Percentiles rank a stretch among this genome's conserved stretches.
These are phyloP conservation scores for Flaveria sonorensis DNA, from an alignment of 129 eudicot genomes.

Conservation along the genomic window DNA sequence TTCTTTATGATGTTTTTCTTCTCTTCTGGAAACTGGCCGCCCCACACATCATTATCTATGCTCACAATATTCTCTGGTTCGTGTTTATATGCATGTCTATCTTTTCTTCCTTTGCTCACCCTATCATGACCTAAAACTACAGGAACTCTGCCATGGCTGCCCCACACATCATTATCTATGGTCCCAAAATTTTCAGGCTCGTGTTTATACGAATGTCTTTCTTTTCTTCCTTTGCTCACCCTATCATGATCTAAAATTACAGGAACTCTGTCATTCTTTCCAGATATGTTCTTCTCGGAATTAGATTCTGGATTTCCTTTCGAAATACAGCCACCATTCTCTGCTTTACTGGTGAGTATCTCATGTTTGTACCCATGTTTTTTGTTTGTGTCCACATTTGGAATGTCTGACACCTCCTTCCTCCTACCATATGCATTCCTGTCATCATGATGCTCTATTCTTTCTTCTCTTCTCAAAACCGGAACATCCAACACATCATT, in stretches of 20 bases:
- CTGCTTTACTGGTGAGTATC: not conserved
- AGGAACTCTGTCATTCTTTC: not conserved
- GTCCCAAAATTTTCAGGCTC: constrained; percentile 33
- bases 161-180: constrained; percentile 32
- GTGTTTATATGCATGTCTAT: constrained; percentile 24
- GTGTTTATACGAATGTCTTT: constrained; percentile 24
- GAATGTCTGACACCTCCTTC: constrained; percentile 33
- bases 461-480: constrained; percentile 41
- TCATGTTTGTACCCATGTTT: not conserved
- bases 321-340: constrained; percentile 26
- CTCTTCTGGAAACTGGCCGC: constrained; percentile 29
- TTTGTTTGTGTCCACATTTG: not conserved
- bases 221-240: constrained; percentile 24
- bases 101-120: constrained; percentile 24
- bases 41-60: constrained; percentile 31
- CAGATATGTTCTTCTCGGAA: constrained; percentile 20
- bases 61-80: constrained; percentile 31
- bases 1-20: constrained; percentile 35
- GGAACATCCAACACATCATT: constrained; percentile 38
- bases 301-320: constrained; percentile 2
- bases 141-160: constrained; percentile 1
- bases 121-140: constrained; percentile 35
- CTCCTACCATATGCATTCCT: constrained; percentile 27
- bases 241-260: constrained; percentile 36
- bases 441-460: constrained; percentile 26